A percentile compares a stretch with the other conserved stretches of the same genome.
These are phyloP conservation scores for Cryphonectria carpinicola DNA, from an alignment of 2,329 filamentous ascomycete genomes.

Conservation along the genomic window DNA sequence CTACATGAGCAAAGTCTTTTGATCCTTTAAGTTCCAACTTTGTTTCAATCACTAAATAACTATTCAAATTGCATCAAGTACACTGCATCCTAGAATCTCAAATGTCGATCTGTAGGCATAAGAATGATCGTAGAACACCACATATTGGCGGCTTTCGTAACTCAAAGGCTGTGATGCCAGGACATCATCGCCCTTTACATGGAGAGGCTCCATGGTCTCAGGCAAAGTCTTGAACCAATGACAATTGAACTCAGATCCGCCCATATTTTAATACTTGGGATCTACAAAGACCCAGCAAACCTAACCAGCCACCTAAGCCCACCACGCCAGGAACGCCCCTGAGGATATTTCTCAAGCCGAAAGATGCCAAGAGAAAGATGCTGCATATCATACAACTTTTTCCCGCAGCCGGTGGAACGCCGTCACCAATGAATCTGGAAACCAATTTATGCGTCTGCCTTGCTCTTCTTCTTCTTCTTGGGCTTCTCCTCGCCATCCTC, in stretches of 20 bases:
- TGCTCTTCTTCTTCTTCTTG: constrained; percentile 52
- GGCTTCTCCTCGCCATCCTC: constrained; percentile 67
- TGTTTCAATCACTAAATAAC: not conserved
- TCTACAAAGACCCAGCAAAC: constrained; percentile 1
- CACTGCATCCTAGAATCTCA: not conserved
- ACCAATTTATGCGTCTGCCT: constrained; percentile 26
- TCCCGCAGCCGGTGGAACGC: constrained; percentile 23
- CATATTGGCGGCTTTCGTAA: not conserved
- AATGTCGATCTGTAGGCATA: not conserved
- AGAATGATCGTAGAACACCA: not conserved
- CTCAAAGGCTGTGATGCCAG: not conserved
- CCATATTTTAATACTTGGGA: not conserved
- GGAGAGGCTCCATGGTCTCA: not conserved
- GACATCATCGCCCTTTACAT: not conserved
- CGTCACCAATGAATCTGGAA: constrained; percentile 6
- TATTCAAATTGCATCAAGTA: not conserved
- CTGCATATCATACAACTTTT: constrained; percentile 28
- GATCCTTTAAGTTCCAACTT: not conserved
- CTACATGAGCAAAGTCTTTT: not conserved
- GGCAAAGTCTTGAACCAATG: not conserved
- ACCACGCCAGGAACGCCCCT: constrained; percentile 29
- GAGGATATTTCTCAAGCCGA: constrained; percentile 30
- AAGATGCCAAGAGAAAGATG: constrained; percentile 25
- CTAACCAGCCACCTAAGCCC: constrained; percentile 3
- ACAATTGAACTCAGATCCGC: not conserved